phyloP scores from a whole-genome alignment of 2,329 filamentous ascomycete species.

The Fonsecaea pedrosoi region DNA sequence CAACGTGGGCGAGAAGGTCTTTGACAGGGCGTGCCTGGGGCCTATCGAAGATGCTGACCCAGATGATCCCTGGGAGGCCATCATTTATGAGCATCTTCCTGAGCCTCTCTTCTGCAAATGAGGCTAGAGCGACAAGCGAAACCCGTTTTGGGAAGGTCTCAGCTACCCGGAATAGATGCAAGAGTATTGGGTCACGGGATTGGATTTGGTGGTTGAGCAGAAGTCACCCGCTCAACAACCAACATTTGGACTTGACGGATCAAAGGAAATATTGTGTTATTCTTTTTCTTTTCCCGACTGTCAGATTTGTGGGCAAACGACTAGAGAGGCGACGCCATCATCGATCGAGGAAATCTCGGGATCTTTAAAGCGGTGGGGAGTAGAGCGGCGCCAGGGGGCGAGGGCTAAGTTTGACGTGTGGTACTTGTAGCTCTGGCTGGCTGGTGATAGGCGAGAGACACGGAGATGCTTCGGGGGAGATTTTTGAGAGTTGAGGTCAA shows the following conservation, averaged over 20 bases:
- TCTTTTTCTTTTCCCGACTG: neutral
- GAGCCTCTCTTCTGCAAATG: slow-evolving; percentile 5
- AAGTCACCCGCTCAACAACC: neutral
- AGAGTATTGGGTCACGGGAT: neutral
- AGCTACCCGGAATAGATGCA: neutral
- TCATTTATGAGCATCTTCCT: slow-evolving; percentile 13
- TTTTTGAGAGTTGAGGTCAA: neutral
- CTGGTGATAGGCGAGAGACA: neutral
- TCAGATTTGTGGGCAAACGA: neutral
- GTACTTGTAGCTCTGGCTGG: neutral
- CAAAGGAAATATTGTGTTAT: neutral
- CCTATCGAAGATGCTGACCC: slow-evolving; percentile 16
- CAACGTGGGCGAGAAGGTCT: slow-evolving; percentile 34
- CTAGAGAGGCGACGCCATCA: neutral
- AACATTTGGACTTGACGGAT: neutral
- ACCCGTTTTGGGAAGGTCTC: neutral
- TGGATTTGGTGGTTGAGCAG: neutral
- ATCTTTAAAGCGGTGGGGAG: neutral
- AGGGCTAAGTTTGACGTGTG: neutral
- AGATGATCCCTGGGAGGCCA: slow-evolving; percentile 35
- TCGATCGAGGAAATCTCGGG: neutral
- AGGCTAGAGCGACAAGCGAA: neutral
- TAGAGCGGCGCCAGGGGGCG: neutral
- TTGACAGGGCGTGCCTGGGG: slow-evolving; percentile 30
- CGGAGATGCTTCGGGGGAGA: slow-evolving; percentile 2